Evolutionary conservation across 106 monocot species (phyloP), one percentile per base, ranked within the genome.

Genomic region (Gastrodia elata): DNA sequence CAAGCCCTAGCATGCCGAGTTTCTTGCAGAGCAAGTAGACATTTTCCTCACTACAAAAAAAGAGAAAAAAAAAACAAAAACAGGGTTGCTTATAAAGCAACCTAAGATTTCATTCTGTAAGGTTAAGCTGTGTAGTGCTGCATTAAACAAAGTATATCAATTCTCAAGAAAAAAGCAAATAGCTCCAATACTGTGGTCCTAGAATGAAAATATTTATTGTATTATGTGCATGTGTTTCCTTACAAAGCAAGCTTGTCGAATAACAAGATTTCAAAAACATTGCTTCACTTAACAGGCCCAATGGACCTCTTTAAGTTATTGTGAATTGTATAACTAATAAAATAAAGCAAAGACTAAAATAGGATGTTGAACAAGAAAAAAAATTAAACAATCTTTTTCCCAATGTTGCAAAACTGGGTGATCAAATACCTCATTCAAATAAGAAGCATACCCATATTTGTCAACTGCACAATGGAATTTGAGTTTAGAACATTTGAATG

Each of bases 11-110:
- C 28, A 44, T 33, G 46, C 58, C 68, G 18, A 96, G 80, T 58
- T 85, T 83, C 85, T 89, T 91, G 75, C 95, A 96, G 32, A 96
- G 75, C 16, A 89, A 79, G 78, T 92, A 89, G 13, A 88, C 87
- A 70, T 96, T 96, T 82, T 96, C 95, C 70, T 96, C 95, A 70
- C 95, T 96, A 72, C 61, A 37, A 41, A 25, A 46, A 35, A 38
- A 59, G 25, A 42, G 24, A 35, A 68, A 56, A 56, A 77, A 59
- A 59, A 1, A 61, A 26, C 25, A 68, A 56, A 56, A 77, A 59
- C 25, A 1, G 32, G 20, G 52, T 1, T 52, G 61, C 14, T 27
- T 14, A 61, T 27, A 61, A 32, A 61, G 9, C 27, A 61, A 13
- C 30, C 61, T 61, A 13, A 61, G 14, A 13, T 2, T 61, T 15